Base-by-base conservation (phyloP, 371 early-diverging fungal genomes). In the Rhizomucor miehei region DNA sequence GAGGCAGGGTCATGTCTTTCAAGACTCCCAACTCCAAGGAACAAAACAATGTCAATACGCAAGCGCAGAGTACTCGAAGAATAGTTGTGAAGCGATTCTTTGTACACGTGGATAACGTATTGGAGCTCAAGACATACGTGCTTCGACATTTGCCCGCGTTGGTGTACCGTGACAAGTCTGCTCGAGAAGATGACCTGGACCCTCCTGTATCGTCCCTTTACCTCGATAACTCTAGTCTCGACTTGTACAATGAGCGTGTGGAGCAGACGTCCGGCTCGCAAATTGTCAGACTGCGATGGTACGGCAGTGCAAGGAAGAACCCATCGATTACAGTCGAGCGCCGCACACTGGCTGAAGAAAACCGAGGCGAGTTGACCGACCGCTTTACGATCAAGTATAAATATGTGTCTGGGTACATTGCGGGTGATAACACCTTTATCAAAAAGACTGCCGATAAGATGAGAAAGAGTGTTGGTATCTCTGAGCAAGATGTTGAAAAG, bases 101-200 rank as follows among this genome's bases (percentile, higher is more conserved):
- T 96, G 95, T 99, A 1, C 95, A 95, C 56, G 88, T 92, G 0
- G 98, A 99, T 66, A 98, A 99, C 70, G 90, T 99, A 16, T 87
- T 93, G 57, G 97, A 97, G 62, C 85, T 99, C 57, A 95, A 97
- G 68, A 86, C 90, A 21, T 80, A 84, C 62, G 94, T 99, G 41
- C 82, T 99, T 44, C 90, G 91, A 65, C 88, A 98, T 66, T 82
- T 99, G 43, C 99, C 99, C 5, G 95, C 99, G 23, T 79, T 98
- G 54, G 86, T 99, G 24, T 99, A 95, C 69, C 77, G 82, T 6
- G 81, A 86, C 59, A 80, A 83, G 52, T 87, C 86, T 59, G 83
- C 66, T 69, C 81, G 73, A 36, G 67, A 81, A 43, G 75, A 81
- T 36, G 77, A 81, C 23, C 81, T 85, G 41, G 93, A 94, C 59